Evolutionary conservation across 176 grass and related monocot species (phyloP).

Genomic region (Metroxylon sagu): DNA sequence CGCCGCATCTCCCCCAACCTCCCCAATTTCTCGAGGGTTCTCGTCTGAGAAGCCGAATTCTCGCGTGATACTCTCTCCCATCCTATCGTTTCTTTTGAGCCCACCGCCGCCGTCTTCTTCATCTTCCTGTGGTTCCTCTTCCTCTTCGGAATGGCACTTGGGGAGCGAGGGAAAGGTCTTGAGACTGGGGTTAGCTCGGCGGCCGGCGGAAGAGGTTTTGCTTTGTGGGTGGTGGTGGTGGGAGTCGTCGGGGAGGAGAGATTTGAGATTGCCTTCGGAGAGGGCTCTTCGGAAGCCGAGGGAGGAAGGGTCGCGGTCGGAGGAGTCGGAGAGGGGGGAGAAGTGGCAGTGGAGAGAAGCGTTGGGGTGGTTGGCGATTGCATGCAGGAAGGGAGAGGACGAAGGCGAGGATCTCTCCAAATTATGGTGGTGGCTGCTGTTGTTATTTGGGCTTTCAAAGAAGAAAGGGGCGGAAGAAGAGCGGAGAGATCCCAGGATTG

Average conservation of each 20-base stretch:
- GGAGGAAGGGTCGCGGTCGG: conserved; percentile 16
- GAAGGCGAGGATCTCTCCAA: too few relatives aligned
- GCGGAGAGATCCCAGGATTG: too few relatives aligned
- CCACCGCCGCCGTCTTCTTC: conserved; percentile 11
- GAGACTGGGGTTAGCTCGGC: conserved; percentile 5
- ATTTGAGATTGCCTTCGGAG: conserved; percentile 56
- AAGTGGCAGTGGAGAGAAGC: conserved; percentile 30
- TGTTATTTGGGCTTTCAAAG: conserved; percentile 24
- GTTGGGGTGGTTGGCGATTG: background rate
- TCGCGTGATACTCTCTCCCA: background rate
- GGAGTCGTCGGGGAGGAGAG: conserved; percentile 7
- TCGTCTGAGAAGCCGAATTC: background rate
- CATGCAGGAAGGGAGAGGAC: too few relatives aligned
- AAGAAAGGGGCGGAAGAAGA: conserved; percentile 39
- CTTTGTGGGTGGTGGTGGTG: too few relatives aligned
- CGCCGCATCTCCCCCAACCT: too few relatives aligned
- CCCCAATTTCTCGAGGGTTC: background rate
- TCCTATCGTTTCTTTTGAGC: background rate
- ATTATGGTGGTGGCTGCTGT: conserved; percentile 15
- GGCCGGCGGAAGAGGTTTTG: background rate
- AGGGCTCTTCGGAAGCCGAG: conserved; percentile 39
- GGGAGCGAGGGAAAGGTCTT: conserved; percentile 47
- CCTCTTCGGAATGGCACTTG: conserved; percentile 9
- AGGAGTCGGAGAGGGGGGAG: conserved; percentile 17
- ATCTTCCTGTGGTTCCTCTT: conserved; percentile 10